phyloP scores from a whole-genome alignment of 768 basidiomycete genomes.

The Leccinum fibrillosum region DNA sequence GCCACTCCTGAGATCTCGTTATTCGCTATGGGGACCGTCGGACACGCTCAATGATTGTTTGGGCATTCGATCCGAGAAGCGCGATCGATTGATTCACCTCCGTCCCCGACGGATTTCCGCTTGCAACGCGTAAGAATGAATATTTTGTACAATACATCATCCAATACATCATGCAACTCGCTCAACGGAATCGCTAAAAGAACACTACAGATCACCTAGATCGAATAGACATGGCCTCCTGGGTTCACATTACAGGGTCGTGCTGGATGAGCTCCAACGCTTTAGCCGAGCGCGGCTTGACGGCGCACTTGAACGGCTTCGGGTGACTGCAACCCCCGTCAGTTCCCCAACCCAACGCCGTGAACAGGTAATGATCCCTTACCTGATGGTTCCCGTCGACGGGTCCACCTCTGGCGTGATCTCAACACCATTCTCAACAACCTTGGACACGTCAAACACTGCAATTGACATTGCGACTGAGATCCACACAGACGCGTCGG shows the following conservation, averaged over 20 bases:
- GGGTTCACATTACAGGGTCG: conserved; percentile 32
- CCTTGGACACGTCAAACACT: conserved; percentile 45
- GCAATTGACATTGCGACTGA: conserved; percentile 44
- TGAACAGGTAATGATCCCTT: background rate
- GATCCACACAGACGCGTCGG: conserved; percentile 49
- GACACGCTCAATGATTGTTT: background rate
- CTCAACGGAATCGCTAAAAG: background rate
- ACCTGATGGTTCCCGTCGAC: conserved; percentile 66
- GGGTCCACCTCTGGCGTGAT: conserved; percentile 54
- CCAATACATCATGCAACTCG: background rate
- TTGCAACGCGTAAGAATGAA: background rate
- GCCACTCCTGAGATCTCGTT: background rate
- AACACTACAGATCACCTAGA: background rate
- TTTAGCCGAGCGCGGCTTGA: conserved; percentile 59
- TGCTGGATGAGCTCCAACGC: conserved; percentile 52
- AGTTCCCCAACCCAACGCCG: background rate
- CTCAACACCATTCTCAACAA: conserved; percentile 42
- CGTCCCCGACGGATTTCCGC: conserved; percentile 3
- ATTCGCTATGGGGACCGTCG: background rate
- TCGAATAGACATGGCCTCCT: background rate
- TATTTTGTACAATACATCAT: background rate
- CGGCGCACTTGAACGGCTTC: conserved; percentile 56
- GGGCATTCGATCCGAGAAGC: background rate
- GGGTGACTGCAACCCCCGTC: conserved; percentile 43
- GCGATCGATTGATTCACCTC: background rate